A percentile compares a stretch with the other conserved stretches of the same genome.
Conservation (phyloP, 177 flowering plant species). For the Telopea speciosissima region DNA sequence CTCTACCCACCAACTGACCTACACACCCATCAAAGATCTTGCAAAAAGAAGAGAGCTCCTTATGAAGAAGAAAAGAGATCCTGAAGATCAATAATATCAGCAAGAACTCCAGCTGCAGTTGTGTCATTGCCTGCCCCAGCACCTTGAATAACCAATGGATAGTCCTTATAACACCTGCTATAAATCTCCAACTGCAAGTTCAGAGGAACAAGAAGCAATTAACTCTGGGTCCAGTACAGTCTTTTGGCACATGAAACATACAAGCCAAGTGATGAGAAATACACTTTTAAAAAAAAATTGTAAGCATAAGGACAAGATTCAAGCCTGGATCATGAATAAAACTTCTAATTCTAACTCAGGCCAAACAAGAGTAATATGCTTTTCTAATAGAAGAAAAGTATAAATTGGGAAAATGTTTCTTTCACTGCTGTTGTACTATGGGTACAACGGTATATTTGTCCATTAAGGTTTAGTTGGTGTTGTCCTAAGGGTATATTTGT, state of each 20-base stretch:
- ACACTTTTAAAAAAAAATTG: not conserved
- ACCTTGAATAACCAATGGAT: constrained; percentile 86
- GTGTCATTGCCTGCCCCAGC: constrained; percentile 95
- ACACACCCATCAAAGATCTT: not conserved
- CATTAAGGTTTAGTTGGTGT: no score
- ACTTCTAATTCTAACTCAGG: not conserved
- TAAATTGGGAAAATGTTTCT: no score
- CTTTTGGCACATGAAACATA: no score
- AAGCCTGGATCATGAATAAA: not conserved
- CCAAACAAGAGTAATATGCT: not conserved
- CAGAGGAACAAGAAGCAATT: not conserved
- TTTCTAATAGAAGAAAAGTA: no score
- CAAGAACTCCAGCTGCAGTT: constrained; percentile 90
- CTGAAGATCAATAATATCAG: constrained; percentile 77
- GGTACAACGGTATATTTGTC: no score
- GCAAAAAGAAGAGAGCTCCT: not conserved
- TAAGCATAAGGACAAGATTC: not conserved
- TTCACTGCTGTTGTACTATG: no score
- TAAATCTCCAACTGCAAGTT: constrained; percentile 66
- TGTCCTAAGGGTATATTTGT: no score
- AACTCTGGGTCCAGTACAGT: not conserved
- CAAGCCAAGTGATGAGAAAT: not conserved
- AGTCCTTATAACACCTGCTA: constrained; percentile 60
- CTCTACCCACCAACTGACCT: not conserved
- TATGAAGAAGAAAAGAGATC: constrained; percentile 46